Evolutionary conservation across 139 green algal species (phyloP), one percentile per base, ranked within the genome.

Genomic region (Coelastrella sp.): DNA sequence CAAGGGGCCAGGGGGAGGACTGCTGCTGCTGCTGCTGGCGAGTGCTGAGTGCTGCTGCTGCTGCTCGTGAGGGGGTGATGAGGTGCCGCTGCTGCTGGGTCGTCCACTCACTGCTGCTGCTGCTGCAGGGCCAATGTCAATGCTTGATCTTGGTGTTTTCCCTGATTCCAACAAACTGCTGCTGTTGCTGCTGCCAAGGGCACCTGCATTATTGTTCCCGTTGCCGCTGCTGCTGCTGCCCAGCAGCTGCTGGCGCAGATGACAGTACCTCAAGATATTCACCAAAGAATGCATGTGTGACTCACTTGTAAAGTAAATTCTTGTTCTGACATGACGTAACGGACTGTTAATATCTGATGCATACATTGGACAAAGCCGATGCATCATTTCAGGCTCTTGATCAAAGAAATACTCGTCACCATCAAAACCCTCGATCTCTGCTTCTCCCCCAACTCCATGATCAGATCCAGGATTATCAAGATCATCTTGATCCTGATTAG

Each of bases 291-390:
- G 97, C 74, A 99, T 95, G 89, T 99, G 97, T 0, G 88, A 95
- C 91, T 98, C 96, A 7, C 91, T 96, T 8, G 97, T 99, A 90
- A 99, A 99, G 93, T 99, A 99, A 87, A 99, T 96, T 87, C 97
- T 94, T 5, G 97, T 99, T 79, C 97, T 94, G 51, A 99, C 96
- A 81, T 99, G 97, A 30, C 78, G 69, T 50, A 98, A 90, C 2
- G 96, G 96, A 11, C 94, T 97, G 91, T 98, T 98, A 68, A 99
- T 95, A 89, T 98, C 93, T n/a, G 94, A 91, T 30, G 97, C 96
- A 79, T 98, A 99, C 25, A 91, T 95, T 48, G 94, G 95, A 85
- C 93, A 97, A 45, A 98, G 88, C 17, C 92, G 85, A 88, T 96
- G 92, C 59, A 95, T 85, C 25, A 69, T 75, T 35, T 89, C 84